Evolutionary conservation across 1,139 yeast species (phyloP).

Genomic region (Hyphopichia wangnamkhiaoensis): DNA sequence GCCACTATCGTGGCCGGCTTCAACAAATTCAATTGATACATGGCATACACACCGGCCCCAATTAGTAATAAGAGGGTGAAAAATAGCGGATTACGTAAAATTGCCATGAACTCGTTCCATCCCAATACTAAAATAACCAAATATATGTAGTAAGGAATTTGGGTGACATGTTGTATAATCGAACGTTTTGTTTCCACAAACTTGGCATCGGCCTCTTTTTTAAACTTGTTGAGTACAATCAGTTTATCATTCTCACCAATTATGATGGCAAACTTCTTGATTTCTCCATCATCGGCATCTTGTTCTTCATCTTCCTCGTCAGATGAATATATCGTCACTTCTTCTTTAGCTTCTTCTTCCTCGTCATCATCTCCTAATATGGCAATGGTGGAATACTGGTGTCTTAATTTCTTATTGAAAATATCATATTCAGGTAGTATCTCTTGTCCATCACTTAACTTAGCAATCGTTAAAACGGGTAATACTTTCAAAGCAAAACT

Average conservation of each 20-base stretch:
- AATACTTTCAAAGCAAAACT: conserved; percentile 55
- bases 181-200: conserved; percentile 86
- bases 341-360: conserved; percentile 12
- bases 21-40: conserved; percentile 71
- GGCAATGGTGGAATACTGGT: conserved; percentile 21
- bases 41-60: conserved; percentile 64
- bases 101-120: conserved; percentile 94
- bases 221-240: conserved; percentile 60
- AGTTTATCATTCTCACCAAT: conserved; percentile 59
- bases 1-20: conserved; percentile 70
- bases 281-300: conserved; percentile 35
- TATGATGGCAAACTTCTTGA: conserved; percentile 53
- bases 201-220: conserved; percentile 75
- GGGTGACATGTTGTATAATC: conserved; percentile 66
- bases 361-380: not conserved
- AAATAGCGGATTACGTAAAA: conserved; percentile 78
- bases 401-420: conserved; percentile 24
- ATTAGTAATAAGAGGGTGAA: conserved; percentile 59
- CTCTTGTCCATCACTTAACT: conserved; percentile 51
- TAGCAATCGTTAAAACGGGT: conserved; percentile 62
- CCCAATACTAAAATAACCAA: conserved; percentile 74
- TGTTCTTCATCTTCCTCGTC: conserved; percentile 43
- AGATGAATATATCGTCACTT: conserved; percentile 23
- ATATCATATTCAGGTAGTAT: conserved; percentile 59
- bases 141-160: conserved; percentile 83